Percentiles rank a stretch among this genome's conserved stretches.
Evolutionary conservation across 2,329 filamentous ascomycete genomes (phyloP).

Genomic region (Colletotrichum karsti): DNA sequence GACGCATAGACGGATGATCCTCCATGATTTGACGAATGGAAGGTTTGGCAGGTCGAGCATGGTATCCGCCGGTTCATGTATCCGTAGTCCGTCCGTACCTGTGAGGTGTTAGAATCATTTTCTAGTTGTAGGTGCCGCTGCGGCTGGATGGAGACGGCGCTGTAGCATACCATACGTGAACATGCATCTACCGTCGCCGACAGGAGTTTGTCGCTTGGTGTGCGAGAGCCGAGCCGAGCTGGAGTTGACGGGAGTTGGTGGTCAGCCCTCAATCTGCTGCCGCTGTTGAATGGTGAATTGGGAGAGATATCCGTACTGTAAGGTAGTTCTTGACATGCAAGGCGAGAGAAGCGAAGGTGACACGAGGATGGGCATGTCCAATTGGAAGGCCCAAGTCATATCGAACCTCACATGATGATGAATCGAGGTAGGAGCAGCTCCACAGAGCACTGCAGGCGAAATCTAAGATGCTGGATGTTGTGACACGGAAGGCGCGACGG

Average conservation of each 20-base stretch:
- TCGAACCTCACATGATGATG: constrained; percentile 13
- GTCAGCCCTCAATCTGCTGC: too few species aligned
- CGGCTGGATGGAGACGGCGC: constrained; percentile 5
- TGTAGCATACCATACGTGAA: neutral
- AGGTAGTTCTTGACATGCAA: too few species aligned
- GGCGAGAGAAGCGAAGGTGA: too few species aligned
- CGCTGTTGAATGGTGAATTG: too few species aligned
- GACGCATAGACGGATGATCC: neutral
- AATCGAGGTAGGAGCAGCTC: too few species aligned
- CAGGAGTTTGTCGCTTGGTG: neutral
- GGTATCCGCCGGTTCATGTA: neutral
- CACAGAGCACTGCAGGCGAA: too few species aligned
- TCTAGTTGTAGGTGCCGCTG: neutral
- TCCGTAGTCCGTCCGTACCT: neutral
- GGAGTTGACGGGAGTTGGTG: neutral
- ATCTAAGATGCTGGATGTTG: neutral
- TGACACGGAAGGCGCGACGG: neutral
- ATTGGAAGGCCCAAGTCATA: neutral
- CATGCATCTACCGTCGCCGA: neutral
- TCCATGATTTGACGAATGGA: neutral
- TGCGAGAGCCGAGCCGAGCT: constrained; percentile 1
- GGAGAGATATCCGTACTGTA: too few species aligned
- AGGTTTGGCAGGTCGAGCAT: neutral
- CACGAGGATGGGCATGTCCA: neutral
- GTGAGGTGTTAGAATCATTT: neutral